These are phyloP conservation scores for Catharanthus roseus DNA, from an alignment of 257 asterid genomes.

Conservation along the genomic window DNA sequence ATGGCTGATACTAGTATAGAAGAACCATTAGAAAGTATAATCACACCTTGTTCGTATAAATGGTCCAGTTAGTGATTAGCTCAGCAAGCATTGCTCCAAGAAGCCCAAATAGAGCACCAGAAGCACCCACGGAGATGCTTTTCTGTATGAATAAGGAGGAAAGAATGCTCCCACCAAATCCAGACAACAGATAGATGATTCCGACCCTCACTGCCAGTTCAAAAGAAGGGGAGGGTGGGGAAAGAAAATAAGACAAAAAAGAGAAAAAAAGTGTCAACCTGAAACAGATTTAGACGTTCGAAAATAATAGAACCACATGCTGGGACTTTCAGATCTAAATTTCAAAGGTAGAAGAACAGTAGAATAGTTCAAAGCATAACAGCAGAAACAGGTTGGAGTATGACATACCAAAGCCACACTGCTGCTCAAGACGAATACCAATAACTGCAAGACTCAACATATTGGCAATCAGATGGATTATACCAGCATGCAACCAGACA, in stretches of 20 bases:
- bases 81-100: slow-evolving; percentile 96
- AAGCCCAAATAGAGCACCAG: slow-evolving; percentile 95
- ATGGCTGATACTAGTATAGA: background rate
- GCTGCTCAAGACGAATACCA: slow-evolving; percentile 93
- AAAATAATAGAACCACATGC: background rate
- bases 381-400: background rate
- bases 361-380: background rate
- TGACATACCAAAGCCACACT: slow-evolving; percentile 75
- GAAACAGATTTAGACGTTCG: background rate
- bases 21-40: background rate
- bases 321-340: background rate
- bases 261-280: background rate
- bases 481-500: slow-evolving; percentile 90
- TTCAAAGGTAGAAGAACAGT: background rate
- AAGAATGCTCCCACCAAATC: slow-evolving; percentile 77
- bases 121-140: slow-evolving; percentile 79
- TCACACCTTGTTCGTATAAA: slow-evolving; percentile 73
- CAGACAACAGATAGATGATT: slow-evolving; percentile 61
- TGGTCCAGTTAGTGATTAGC: slow-evolving; percentile 84
- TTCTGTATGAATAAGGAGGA: slow-evolving; percentile 61
- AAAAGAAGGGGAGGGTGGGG: background rate
- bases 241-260: no score
- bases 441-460: slow-evolving; percentile 70
- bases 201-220: slow-evolving; percentile 57
- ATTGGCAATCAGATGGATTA: slow-evolving; percentile 71